Evolutionary conservation across 495 filamentous ascomycete genomes (phyloP).

Genomic region (Xylaria castorea): DNA sequence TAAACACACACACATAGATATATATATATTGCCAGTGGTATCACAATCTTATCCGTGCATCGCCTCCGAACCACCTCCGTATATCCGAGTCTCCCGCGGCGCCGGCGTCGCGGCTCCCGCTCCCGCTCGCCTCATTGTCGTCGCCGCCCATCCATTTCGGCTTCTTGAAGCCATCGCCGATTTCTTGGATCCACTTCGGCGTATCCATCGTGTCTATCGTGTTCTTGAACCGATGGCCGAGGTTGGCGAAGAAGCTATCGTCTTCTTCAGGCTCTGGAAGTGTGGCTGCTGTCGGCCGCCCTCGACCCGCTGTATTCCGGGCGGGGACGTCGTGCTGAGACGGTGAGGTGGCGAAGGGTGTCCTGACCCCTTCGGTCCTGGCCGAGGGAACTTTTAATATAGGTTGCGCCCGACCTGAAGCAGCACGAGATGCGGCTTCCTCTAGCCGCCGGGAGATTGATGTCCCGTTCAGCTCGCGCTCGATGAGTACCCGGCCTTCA

Average conservation of each 20-base stretch:
- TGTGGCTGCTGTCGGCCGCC: slow-evolving; percentile 1
- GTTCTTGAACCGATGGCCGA: slow-evolving; percentile 86
- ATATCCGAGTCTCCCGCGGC: slow-evolving; percentile 42
- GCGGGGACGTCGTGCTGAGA: slow-evolving; percentile 39
- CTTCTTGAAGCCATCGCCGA: slow-evolving; percentile 68
- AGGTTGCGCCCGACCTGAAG: slow-evolving; percentile 42
- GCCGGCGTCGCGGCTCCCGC: slow-evolving; percentile 35
- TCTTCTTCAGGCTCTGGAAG: slow-evolving; percentile 69
- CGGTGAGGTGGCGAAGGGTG: slow-evolving; percentile 52
- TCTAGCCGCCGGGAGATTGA: slow-evolving; percentile 47
- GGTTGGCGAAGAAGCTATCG: slow-evolving; percentile 79
- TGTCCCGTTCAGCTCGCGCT: slow-evolving; percentile 78
- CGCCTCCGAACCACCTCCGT: slow-evolving; percentile 54
- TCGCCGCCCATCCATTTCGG: slow-evolving; percentile 85
- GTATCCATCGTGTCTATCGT: slow-evolving; percentile 85
- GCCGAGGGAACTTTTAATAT: slow-evolving; percentile 43
- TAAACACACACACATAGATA: background rate
- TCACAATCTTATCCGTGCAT: slow-evolving; percentile 40
- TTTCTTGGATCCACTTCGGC: slow-evolving; percentile 78
- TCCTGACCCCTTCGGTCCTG: slow-evolving; percentile 36
- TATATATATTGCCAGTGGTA: slow-evolving; percentile 10
- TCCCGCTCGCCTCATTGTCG: slow-evolving; percentile 40
- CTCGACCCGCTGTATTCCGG: slow-evolving; percentile 33
- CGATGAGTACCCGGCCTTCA: slow-evolving; percentile 92
- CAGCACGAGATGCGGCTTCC: slow-evolving; percentile 36